Evolutionary conservation across 768 basidiomycete genomes (phyloP).

Genomic region (Boletus barrowsii): DNA sequence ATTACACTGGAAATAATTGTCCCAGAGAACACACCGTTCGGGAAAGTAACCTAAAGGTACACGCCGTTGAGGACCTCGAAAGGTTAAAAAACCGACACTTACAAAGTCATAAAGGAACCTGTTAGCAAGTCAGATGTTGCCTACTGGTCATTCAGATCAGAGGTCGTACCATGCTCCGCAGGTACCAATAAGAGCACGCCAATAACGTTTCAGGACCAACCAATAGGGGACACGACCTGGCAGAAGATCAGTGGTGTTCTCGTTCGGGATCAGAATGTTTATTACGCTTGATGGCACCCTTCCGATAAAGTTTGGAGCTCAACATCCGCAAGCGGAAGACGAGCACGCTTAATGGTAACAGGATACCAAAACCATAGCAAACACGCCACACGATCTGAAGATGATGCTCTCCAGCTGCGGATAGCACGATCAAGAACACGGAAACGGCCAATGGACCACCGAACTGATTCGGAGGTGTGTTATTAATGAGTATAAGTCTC

Average conservation of each 20-base stretch:
- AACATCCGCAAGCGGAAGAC: constrained; percentile 73
- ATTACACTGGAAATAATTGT: constrained; percentile 69
- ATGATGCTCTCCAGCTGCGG: constrained; percentile 60
- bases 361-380: constrained; percentile 60
- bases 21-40: constrained; percentile 67
- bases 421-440: constrained; percentile 66
- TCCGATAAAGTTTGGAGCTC: constrained; percentile 59
- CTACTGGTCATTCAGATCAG: not conserved
- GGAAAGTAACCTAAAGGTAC: constrained; percentile 55
- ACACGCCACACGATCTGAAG: constrained; percentile 66
- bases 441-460: constrained; percentile 65
- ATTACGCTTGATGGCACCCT: constrained; percentile 63
- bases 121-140: constrained; percentile 2
- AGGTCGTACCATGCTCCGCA: constrained; percentile 60
- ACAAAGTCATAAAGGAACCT: constrained; percentile 75
- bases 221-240: constrained; percentile 57
- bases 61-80: not conserved
- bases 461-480: constrained; percentile 38
- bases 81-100: constrained; percentile 1
- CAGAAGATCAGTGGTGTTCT: constrained; percentile 2
- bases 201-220: constrained; percentile 60
- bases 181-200: constrained; percentile 67
- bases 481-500: not conserved
- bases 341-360: constrained; percentile 65
- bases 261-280: not conserved